Conservation (phyloP, 148 eudicot species). For the Heliosperma pusillum region DNA sequence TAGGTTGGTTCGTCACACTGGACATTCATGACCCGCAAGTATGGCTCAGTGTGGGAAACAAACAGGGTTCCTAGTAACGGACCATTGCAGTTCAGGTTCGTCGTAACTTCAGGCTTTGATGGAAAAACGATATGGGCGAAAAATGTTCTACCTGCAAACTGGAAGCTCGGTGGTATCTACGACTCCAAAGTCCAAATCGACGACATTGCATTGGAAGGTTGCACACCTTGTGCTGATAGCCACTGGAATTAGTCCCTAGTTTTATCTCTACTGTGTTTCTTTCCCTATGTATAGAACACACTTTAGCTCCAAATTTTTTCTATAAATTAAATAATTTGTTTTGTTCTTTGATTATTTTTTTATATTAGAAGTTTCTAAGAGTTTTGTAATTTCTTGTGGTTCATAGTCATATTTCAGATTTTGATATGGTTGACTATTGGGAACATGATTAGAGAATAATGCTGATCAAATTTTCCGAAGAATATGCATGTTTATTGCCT, state of each 20-base stretch:
- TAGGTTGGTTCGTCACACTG: slow-evolving; percentile 66
- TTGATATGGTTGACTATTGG: not conserved
- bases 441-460: slow-evolving; percentile 13
- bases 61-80: slow-evolving; percentile 44
- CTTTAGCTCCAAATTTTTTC: not conserved
- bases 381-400: slow-evolving; percentile 3
- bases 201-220: slow-evolving; percentile 52
- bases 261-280: not conserved
- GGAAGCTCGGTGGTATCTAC: slow-evolving; percentile 46
- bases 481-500: not conserved
- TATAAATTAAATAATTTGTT: not conserved
- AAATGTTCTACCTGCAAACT: slow-evolving; percentile 59
- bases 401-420: not conserved
- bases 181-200: slow-evolving; percentile 49
- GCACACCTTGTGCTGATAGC: slow-evolving; percentile 47
- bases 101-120: slow-evolving; percentile 70
- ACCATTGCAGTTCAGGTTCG: slow-evolving; percentile 54
- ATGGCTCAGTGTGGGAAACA: slow-evolving; percentile 83
- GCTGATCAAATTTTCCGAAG: not conserved
- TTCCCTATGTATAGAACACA: slow-evolving; percentile 10
- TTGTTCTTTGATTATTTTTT: not conserved
- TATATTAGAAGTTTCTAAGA: not conserved
- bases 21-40: slow-evolving; percentile 51
- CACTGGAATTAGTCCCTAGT: slow-evolving; percentile 22
- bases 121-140: slow-evolving; percentile 66